phyloP scores from a whole-genome alignment of 352 stramenopile species.

The Phytophthora nicotianae region DNA sequence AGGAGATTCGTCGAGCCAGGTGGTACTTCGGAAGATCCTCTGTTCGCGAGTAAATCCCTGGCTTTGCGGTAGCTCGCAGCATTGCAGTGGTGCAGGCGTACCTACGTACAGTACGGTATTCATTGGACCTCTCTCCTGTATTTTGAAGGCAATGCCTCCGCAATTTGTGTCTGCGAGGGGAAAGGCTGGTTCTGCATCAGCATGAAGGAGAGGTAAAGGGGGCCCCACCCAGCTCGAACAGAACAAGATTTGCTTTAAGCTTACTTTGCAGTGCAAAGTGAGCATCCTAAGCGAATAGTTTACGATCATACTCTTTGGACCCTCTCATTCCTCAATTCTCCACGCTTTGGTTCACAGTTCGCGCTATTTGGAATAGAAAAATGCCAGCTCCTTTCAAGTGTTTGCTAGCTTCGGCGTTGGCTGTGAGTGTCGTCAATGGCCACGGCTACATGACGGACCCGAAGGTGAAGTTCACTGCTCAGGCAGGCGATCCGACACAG shows the following conservation, averaged over 20 bases:
- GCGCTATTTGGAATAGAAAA: background rate
- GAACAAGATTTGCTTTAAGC: slow-evolving; percentile 11
- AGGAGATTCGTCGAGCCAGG: slow-evolving; percentile 9
- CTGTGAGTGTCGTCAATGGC: slow-evolving; percentile 13
- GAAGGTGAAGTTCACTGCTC: slow-evolving; percentile 25
- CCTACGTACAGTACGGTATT: background rate
- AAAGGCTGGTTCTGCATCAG: slow-evolving; percentile 1
- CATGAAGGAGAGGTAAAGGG: slow-evolving; percentile 11
- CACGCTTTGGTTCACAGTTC: background rate
- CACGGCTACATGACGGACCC: slow-evolving; percentile 36
- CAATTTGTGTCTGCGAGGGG: background rate
- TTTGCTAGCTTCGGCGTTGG: slow-evolving; percentile 13
- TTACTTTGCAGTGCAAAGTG: slow-evolving; percentile 1
- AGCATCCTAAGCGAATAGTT: slow-evolving; percentile 13
- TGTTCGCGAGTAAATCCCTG: slow-evolving; percentile 1
- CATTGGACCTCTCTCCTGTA: background rate
- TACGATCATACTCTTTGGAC: background rate
- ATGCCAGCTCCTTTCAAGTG: slow-evolving; percentile 6
- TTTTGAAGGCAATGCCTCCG: background rate
- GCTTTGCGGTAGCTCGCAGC: slow-evolving; percentile 2
- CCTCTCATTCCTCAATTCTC: slow-evolving; percentile 25
- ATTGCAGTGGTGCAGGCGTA: background rate
- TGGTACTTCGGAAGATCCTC: slow-evolving; percentile 12
- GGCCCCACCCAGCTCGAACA: background rate
- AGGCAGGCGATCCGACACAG: slow-evolving; percentile 26